Evolutionary conservation across 2,329 filamentous ascomycete genomes (phyloP).

Genomic region (Ophiostoma sp.): DNA sequence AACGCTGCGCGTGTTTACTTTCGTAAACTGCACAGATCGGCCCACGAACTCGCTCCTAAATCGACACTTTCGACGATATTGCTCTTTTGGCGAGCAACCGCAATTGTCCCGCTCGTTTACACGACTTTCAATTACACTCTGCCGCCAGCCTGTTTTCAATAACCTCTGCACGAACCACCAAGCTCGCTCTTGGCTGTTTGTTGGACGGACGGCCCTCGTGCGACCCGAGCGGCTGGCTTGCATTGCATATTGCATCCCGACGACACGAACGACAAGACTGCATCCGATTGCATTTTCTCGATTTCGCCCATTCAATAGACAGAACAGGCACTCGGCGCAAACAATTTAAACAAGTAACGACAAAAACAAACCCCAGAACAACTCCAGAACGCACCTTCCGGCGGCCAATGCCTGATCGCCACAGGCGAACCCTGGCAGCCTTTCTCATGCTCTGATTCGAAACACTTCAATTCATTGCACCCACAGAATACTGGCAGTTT

Average conservation of each 20-base stretch:
- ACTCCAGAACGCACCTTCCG: neutral
- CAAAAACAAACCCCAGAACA: neutral
- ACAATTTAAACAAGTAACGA: neutral
- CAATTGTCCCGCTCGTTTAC: neutral
- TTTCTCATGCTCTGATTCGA: slow-evolving; percentile 22
- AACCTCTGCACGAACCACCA: neutral
- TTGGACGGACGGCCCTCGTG: slow-evolving; percentile 13
- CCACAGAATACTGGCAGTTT: neutral
- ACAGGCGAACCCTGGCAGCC: slow-evolving; percentile 11
- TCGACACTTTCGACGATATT: neutral
- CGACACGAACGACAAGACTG: slow-evolving; percentile 8
- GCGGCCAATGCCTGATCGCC: slow-evolving; percentile 23
- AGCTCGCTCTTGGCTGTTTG: neutral
- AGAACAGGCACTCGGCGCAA: neutral
- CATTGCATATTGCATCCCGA: slow-evolving; percentile 1
- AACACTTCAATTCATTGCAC: neutral
- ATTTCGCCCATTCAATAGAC: neutral
- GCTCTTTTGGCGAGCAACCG: neutral
- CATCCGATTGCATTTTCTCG: neutral
- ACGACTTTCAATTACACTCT: slow-evolving; percentile 6
- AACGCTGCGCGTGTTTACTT: neutral
- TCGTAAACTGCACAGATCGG: neutral
- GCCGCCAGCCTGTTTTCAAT: neutral
- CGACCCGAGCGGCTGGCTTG: slow-evolving; percentile 10
- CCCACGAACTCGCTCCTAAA: neutral